Conservation (phyloP, 768 basidiomycete species). For the Daedaleopsis nitida region DNA sequence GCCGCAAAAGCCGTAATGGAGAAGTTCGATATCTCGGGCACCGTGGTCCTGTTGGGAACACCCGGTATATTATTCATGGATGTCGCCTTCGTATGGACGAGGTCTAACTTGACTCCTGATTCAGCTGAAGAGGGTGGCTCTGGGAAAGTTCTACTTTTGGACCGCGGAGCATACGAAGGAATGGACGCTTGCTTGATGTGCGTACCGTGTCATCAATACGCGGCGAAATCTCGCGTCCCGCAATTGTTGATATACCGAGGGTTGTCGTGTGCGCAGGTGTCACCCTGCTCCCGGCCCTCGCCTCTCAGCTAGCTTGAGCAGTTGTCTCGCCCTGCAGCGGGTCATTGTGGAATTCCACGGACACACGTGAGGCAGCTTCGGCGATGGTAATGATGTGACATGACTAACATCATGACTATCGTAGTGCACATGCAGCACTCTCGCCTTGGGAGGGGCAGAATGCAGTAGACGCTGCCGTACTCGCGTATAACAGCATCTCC, state of each 20-base stretch:
- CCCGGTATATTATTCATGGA: conserved; percentile 53
- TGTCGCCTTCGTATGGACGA: too few species aligned
- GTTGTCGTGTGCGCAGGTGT: conserved; percentile 49
- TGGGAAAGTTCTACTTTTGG: conserved; percentile 71
- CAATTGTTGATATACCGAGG: not conserved
- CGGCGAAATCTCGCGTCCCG: not conserved
- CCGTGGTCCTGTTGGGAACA: conserved; percentile 73
- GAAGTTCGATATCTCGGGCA: conserved; percentile 63
- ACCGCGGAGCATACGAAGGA: conserved; percentile 70
- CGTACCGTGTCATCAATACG: conserved; percentile 11
- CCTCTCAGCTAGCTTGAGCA: conserved; percentile 63
- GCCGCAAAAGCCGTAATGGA: conserved; percentile 67
- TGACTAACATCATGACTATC: not conserved
- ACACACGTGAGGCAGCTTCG: conserved; percentile 57
- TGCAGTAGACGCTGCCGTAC: conserved; percentile 84
- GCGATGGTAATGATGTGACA: not conserved
- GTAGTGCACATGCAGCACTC: conserved; percentile 74
- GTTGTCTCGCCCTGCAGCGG: conserved; percentile 63
- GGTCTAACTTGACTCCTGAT: too few species aligned
- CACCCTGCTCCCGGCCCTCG: conserved; percentile 81
- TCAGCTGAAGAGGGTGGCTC: conserved; percentile 83
- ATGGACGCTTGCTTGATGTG: conserved; percentile 82
- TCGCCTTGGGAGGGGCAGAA: conserved; percentile 88
- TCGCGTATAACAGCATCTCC: conserved; percentile 79
- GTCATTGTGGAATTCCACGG: conserved; percentile 68